Percentiles rank a stretch among this genome's conserved stretches.
Conservation (phyloP, 257 asterid species). For the Nyctanthes arbortristis region DNA sequence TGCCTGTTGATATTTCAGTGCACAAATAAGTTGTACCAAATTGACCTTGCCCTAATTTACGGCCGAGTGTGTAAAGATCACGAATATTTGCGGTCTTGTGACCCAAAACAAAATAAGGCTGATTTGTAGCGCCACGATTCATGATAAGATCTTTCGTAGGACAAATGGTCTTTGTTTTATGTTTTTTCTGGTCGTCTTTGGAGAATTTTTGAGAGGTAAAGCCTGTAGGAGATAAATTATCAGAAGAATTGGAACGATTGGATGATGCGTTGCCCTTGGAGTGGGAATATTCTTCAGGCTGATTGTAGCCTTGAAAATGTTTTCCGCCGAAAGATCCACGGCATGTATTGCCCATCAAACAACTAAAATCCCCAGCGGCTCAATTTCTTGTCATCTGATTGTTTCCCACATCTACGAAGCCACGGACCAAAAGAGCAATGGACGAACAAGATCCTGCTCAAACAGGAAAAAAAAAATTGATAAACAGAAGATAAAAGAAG, state of each 20-base stretch:
- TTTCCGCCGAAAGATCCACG: slow-evolving; percentile 82
- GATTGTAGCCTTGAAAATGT: slow-evolving; percentile 55
- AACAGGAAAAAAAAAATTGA: neutral
- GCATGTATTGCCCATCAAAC: slow-evolving; percentile 99
- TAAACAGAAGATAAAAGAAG: neutral
- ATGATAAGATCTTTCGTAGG: slow-evolving; percentile 56
- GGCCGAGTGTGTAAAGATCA: slow-evolving; percentile 77
- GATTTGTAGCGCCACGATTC: slow-evolving; percentile 57
- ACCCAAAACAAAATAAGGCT: slow-evolving; percentile 68
- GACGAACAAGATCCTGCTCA: neutral
- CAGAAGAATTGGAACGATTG: slow-evolving; percentile 42
- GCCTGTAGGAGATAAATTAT: slow-evolving; percentile 40
- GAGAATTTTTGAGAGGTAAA: slow-evolving; percentile 46
- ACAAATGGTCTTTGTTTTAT: slow-evolving; percentile 34
- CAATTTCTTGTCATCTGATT: slow-evolving; percentile 31
- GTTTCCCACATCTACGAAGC: slow-evolving; percentile 25
- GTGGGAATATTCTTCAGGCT: slow-evolving; percentile 56
- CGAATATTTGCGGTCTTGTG: slow-evolving; percentile 77
- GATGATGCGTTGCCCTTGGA: slow-evolving; percentile 48
- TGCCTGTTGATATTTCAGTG: slow-evolving; percentile 59
- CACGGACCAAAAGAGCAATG: neutral
- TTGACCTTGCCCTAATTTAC: slow-evolving; percentile 86
- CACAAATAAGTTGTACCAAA: slow-evolving; percentile 83
- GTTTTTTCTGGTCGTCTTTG: slow-evolving; percentile 34
- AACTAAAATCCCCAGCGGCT: slow-evolving; percentile 36